Percentiles rank a stretch among this genome's conserved stretches.
phyloP scores from a whole-genome alignment of 2,329 filamentous ascomycete species.

The Neofusicoccum laricinum region DNA sequence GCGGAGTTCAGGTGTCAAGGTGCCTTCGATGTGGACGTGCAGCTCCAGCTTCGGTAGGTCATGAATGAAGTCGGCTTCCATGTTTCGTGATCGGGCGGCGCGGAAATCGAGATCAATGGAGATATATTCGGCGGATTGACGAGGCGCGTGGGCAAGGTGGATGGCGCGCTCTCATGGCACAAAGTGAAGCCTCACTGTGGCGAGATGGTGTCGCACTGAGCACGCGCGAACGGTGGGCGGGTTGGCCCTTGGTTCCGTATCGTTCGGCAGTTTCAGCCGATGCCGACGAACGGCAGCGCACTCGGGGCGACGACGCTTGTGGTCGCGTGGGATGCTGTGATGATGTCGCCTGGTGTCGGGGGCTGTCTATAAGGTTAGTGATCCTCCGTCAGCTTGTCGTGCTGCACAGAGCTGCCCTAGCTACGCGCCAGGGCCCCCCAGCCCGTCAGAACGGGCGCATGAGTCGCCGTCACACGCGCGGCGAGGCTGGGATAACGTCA shows the following conservation, averaged over 20 bases:
- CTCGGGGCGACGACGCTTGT: background rate
- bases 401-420: background rate
- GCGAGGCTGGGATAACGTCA: constrained; percentile 12
- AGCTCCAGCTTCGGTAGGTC: constrained; percentile 46
- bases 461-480: background rate
- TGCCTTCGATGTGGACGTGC: constrained; percentile 49
- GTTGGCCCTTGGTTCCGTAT: background rate
- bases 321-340: background rate
- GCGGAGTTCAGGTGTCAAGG: constrained; percentile 39
- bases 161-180: background rate
- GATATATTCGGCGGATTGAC: background rate
- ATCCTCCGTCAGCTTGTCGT: background rate
- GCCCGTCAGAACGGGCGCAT: background rate
- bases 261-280: background rate
- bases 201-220: background rate
- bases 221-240: background rate
- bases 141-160: background rate
- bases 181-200: background rate
- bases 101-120: background rate
- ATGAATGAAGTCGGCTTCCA: constrained; percentile 4
- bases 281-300: background rate
- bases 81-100: background rate
- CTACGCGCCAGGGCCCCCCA: background rate
- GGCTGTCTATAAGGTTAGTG: background rate
- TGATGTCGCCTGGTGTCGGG: background rate